A percentile compares a stretch with the other conserved stretches of the same genome.
Evolutionary conservation across 129 eudicot species (phyloP).

Genomic region (Flaveria brownii): DNA sequence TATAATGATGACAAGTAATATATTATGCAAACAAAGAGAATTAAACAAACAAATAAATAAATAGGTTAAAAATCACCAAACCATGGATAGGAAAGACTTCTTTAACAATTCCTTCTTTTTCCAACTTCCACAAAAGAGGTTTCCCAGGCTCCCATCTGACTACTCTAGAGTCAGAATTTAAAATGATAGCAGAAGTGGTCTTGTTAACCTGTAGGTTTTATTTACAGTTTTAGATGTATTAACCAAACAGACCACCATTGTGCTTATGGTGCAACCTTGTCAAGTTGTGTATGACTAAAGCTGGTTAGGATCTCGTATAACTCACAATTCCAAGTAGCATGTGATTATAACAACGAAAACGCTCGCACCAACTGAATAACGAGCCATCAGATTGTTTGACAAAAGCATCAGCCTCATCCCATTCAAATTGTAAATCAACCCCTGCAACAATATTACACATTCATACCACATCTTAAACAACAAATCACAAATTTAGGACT

Average conservation of each 20-base stretch:
- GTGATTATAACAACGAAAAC: constrained; percentile 76
- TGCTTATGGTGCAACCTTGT: neutral
- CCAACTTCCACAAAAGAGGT: constrained; percentile 67
- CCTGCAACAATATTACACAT: constrained; percentile 48
- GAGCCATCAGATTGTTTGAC: constrained; percentile 79
- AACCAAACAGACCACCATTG: neutral
- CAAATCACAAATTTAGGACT: neutral
- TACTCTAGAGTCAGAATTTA: constrained; percentile 45
- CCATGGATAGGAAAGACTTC: constrained; percentile 95
- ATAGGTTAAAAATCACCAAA: constrained; percentile 18
- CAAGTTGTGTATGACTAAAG: neutral
- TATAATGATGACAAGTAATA: neutral
- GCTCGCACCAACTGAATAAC: constrained; percentile 94
- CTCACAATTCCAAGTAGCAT: constrained; percentile 82
- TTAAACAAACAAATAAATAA: neutral
- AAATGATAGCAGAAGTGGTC: constrained; percentile 32
- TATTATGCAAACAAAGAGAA: neutral
- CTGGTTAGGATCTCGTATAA: neutral
- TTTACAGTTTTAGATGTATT: neutral
- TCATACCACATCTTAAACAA: constrained; percentile 16
- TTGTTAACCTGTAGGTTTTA: constrained; percentile 58
- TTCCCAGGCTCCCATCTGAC: constrained; percentile 73
- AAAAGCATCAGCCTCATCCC: constrained; percentile 92
- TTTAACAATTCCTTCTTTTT: constrained; percentile 61
- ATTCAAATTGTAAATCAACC: constrained; percentile 80